These are phyloP conservation scores for Magnolia officinalis DNA, from an alignment of 164 flowering plant species.

Conservation along the genomic window DNA sequence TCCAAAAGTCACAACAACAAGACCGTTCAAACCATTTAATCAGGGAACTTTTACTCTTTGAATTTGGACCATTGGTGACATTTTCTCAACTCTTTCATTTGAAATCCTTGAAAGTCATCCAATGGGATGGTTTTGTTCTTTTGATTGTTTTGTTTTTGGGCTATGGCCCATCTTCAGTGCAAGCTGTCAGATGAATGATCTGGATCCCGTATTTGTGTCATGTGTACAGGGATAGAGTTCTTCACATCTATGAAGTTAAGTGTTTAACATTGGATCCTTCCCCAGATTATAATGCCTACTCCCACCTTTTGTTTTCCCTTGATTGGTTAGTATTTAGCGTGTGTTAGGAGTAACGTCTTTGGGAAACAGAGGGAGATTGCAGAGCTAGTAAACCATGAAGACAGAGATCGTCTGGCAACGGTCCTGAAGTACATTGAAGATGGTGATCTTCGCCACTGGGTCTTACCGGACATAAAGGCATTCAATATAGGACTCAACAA, in stretches of 20 bases:
- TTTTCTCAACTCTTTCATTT: neutral
- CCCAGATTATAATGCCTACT: neutral
- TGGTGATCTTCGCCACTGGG: constrained; percentile 67
- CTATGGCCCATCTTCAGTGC: no score
- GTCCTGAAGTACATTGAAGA: constrained; percentile 75
- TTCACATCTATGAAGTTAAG: no score
- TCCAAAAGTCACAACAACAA: neutral
- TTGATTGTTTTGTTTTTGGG: neutral
- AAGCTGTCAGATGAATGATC: no score
- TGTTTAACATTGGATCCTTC: neutral
- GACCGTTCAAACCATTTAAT: neutral
- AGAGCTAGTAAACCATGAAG: constrained; percentile 37
- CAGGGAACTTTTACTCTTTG: neutral
- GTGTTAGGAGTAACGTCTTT: neutral
- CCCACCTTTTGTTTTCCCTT: neutral
- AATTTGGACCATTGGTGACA: no score
- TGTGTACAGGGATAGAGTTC: no score
- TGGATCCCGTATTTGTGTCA: no score
- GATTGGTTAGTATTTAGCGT: neutral
- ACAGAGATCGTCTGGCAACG: constrained; percentile 38
- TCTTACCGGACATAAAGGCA: constrained; percentile 48
- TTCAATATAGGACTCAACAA: constrained; percentile 58
- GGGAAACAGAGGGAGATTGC: constrained; percentile 29
- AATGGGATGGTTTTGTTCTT: neutral
- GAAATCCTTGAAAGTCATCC: neutral